Evolutionary conservation across 441 rosid genomes (phyloP).

Genomic region (Breynia disticha): DNA sequence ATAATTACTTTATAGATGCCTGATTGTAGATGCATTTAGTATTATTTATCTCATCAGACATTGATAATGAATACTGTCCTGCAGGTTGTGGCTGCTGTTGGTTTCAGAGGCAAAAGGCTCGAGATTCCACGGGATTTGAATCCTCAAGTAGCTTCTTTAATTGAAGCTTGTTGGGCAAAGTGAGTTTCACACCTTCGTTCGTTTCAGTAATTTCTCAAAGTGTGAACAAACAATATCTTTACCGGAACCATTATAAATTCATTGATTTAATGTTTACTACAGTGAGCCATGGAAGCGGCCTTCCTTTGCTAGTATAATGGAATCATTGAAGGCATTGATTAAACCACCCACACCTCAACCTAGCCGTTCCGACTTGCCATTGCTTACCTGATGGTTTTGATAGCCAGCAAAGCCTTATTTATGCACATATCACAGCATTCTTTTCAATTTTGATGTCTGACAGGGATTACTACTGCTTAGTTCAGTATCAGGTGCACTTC

Average conservation of each 20-base stretch:
- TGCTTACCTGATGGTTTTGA: conserved; percentile 26
- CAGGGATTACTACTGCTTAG: conserved; percentile 30
- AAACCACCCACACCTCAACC: conserved; percentile 51
- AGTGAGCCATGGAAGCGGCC: conserved; percentile 99
- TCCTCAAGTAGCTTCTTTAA: conserved; percentile 68
- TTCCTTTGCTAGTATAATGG: conserved; percentile 83
- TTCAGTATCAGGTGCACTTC: conserved; percentile 28
- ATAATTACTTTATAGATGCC: not conserved
- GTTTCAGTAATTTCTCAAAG: not conserved
- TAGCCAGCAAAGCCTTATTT: conserved; percentile 17
- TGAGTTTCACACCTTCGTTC: conserved; percentile 24
- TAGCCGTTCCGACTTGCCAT: conserved; percentile 40
- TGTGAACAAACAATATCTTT: not conserved
- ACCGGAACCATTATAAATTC: not conserved
- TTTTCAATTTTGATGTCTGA: conserved; percentile 36
- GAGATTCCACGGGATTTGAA: conserved; percentile 79
- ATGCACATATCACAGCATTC: conserved; percentile 61
- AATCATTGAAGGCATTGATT: conserved; percentile 61
- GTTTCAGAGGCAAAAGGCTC: conserved; percentile 81
- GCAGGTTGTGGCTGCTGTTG: conserved; percentile 97
- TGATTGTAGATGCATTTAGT: not conserved
- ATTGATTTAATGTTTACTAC: conserved; percentile 18
- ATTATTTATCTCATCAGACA: not conserved
- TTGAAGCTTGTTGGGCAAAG: conserved; percentile 93
- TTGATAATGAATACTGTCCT: conserved; percentile 5